Evolutionary conservation across 495 filamentous ascomycete genomes (phyloP).

Genomic region (Hypoxylon intermedium): DNA sequence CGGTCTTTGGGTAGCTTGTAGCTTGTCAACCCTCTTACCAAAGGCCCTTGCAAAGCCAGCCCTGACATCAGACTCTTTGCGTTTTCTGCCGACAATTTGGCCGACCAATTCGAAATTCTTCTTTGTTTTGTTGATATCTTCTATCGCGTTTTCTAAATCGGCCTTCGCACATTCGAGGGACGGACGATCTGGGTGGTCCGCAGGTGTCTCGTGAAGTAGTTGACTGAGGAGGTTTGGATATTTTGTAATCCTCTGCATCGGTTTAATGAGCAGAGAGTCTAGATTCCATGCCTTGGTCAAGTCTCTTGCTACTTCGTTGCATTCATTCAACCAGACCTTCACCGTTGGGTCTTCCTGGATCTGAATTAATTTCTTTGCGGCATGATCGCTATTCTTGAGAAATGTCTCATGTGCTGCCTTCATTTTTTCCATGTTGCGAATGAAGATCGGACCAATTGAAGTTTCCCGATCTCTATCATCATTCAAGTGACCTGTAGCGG

Average conservation of each 20-base stretch:
- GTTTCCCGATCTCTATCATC: slow-evolving; percentile 74
- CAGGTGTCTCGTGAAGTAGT: slow-evolving; percentile 77
- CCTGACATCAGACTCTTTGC: slow-evolving; percentile 88
- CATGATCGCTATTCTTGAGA: slow-evolving; percentile 83
- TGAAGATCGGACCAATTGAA: slow-evolving; percentile 79
- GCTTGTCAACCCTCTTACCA: slow-evolving; percentile 81
- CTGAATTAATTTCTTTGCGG: slow-evolving; percentile 75
- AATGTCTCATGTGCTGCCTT: slow-evolving; percentile 87
- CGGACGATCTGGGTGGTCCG: slow-evolving; percentile 80
- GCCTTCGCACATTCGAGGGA: slow-evolving; percentile 68
- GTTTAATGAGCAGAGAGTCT: slow-evolving; percentile 93
- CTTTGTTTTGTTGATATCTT: slow-evolving; percentile 91
- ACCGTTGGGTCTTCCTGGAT: slow-evolving; percentile 78
- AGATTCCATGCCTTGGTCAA: slow-evolving; percentile 92
- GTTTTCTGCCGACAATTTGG: slow-evolving; percentile 83
- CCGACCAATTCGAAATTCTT: slow-evolving; percentile 88
- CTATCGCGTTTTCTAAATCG: slow-evolving; percentile 72
- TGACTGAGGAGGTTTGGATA: slow-evolving; percentile 85
- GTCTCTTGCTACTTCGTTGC: slow-evolving; percentile 83
- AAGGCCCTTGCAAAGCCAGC: slow-evolving; percentile 85
- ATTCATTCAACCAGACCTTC: slow-evolving; percentile 89
- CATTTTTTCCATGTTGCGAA: slow-evolving; percentile 73
- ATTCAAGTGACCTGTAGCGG: slow-evolving; percentile 44
- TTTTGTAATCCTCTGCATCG: slow-evolving; percentile 88
- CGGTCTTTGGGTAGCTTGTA: slow-evolving; percentile 66